Conservation (phyloP, 331 rosid genomes). For the Erythrophleum ivorense region DNA sequence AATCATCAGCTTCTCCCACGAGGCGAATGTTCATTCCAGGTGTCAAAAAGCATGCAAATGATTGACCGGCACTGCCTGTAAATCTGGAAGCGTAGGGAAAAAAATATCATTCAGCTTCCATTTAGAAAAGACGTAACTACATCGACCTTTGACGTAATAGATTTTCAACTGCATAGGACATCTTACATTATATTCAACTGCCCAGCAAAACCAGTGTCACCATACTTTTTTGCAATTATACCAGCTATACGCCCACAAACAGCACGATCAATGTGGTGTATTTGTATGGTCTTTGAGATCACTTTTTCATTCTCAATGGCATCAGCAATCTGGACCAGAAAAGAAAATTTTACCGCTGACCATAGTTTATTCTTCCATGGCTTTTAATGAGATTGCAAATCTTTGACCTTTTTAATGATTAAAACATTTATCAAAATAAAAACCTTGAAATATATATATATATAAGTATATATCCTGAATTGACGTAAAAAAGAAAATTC, state of each 20-base stretch:
- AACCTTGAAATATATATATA: too few relatives aligned
- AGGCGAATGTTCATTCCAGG: slow-evolving; percentile 98
- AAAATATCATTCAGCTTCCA: not conserved
- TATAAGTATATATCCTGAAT: too few relatives aligned
- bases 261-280: slow-evolving; percentile 89
- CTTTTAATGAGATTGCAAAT: too few relatives aligned
- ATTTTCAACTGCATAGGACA: not conserved
- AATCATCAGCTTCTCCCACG: slow-evolving; percentile 95
- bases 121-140: too few relatives aligned
- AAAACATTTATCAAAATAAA: too few relatives aligned
- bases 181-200: slow-evolving; percentile 91
- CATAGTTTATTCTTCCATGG: too few relatives aligned
- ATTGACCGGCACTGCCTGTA: slow-evolving; percentile 96
- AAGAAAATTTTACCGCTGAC: too few relatives aligned
- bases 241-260: slow-evolving; percentile 96
- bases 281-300: slow-evolving; percentile 65
- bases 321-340: slow-evolving; percentile 64
- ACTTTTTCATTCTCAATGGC: slow-evolving; percentile 88
- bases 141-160: too few relatives aligned
- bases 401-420: too few relatives aligned
- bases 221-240: slow-evolving; percentile 89
- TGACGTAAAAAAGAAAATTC: not conserved
- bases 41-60: slow-evolving; percentile 97
- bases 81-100: slow-evolving; percentile 60
- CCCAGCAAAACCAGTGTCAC: slow-evolving; percentile 98